A percentile compares a stretch with the other conserved stretches of the same genome.
These are phyloP conservation scores for Ophiostoma sp. DNA, from an alignment of 2,329 filamentous ascomycete genomes.

Conservation along the genomic window DNA sequence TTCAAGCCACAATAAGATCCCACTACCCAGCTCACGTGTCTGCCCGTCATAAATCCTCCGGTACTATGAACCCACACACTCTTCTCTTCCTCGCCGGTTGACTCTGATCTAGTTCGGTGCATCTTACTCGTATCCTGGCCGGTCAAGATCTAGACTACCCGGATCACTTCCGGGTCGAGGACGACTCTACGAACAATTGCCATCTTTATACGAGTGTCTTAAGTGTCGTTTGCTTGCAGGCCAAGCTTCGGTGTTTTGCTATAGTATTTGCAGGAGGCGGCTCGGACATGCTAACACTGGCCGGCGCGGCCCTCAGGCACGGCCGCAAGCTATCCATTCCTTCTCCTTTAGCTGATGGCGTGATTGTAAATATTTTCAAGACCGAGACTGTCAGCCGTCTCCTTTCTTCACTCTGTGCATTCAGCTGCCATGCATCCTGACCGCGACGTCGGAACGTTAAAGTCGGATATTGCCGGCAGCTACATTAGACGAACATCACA, in stretches of 20 bases:
- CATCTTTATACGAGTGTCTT: background rate
- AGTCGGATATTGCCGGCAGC: background rate
- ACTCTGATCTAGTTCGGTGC: background rate
- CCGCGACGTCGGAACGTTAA: background rate
- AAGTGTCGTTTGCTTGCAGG: too few species aligned
- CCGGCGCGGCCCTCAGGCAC: too few species aligned
- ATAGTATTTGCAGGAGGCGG: too few species aligned
- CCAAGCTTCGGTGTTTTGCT: too few species aligned
- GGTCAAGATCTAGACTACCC: background rate
- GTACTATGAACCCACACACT: background rate
- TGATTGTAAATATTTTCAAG: background rate
- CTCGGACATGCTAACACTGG: too few species aligned
- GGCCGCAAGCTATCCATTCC: background rate
- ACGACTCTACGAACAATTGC: background rate
- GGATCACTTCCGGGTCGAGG: background rate
- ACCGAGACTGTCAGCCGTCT: background rate
- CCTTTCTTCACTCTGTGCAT: background rate
- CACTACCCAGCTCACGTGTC: background rate
- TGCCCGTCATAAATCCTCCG: conserved; percentile 7
- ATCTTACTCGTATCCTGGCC: background rate
- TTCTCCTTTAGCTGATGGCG: background rate
- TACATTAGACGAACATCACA: background rate
- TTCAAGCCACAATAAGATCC: background rate
- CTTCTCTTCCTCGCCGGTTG: background rate
- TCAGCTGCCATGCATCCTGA: background rate